Evolutionary conservation across 2,329 filamentous ascomycete genomes (phyloP).

Genomic region (Epichloe typhina): DNA sequence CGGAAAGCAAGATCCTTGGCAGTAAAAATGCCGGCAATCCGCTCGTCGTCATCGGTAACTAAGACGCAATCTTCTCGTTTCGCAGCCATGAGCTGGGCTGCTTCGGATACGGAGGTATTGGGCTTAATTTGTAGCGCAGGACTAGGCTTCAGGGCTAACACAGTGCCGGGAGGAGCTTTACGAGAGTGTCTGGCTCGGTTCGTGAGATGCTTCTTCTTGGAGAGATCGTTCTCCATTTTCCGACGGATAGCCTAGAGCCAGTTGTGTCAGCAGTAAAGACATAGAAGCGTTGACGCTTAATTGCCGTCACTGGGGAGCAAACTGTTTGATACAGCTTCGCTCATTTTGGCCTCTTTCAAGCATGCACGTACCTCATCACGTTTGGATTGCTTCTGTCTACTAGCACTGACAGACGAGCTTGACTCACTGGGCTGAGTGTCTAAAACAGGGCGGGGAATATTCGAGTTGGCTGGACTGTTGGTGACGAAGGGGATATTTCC

Average conservation of each 20-base stretch:
- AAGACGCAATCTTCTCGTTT: slow-evolving; percentile 97
- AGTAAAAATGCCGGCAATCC: slow-evolving; percentile 97
- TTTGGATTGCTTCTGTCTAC: slow-evolving; percentile 91
- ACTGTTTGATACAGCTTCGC: not conserved
- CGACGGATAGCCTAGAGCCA: slow-evolving; percentile 70
- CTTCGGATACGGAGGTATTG: slow-evolving; percentile 82
- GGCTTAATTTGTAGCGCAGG: slow-evolving; percentile 97
- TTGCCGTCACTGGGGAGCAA: too few species aligned
- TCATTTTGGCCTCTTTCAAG: not conserved
- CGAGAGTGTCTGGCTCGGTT: slow-evolving; percentile 70
- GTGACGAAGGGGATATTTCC: slow-evolving; percentile 44
- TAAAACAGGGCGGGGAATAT: slow-evolving; percentile 59
- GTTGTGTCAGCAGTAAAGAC: slow-evolving; percentile 1
- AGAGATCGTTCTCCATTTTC: slow-evolving; percentile 95
- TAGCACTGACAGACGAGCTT: slow-evolving; percentile 70
- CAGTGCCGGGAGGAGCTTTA: slow-evolving; percentile 91
- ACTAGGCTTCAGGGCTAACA: slow-evolving; percentile 88
- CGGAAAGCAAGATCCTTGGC: slow-evolving; percentile 97
- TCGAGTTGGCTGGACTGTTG: slow-evolving; percentile 47
- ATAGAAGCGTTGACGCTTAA: not conserved
- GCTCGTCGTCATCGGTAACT: slow-evolving; percentile 94
- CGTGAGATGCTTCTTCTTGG: slow-evolving; percentile 83
- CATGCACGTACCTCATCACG: slow-evolving; percentile 78
- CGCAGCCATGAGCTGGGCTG: slow-evolving; percentile 95
- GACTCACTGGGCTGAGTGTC: slow-evolving; percentile 48